These are phyloP conservation scores for Gastrolobium bilobum DNA, from an alignment of 306 rosid species.

Conservation along the genomic window DNA sequence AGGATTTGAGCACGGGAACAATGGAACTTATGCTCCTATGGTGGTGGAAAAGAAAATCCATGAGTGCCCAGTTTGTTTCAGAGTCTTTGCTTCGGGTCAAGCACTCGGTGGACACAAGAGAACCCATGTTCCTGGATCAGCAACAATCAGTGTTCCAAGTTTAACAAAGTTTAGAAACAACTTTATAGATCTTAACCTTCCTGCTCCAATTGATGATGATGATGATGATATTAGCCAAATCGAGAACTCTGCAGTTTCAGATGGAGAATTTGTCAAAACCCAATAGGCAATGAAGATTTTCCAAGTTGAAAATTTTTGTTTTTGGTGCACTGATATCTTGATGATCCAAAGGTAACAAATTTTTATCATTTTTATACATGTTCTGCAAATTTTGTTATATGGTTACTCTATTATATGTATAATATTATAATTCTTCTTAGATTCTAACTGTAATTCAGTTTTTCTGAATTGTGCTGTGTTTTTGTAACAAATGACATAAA, in stretches of 20 bases:
- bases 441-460: constrained; percentile 64
- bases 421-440: constrained; percentile 31
- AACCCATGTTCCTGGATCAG: constrained; percentile 70
- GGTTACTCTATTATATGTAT: constrained; percentile 36
- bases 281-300: neutral
- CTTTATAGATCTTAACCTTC: constrained; percentile 92
- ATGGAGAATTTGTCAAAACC: constrained; percentile 75
- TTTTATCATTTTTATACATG: constrained; percentile 42
- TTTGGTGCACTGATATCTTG: neutral
- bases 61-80: constrained; percentile 86
- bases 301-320: neutral
- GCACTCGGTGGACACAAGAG: constrained; percentile 99
- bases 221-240: constrained; percentile 81
- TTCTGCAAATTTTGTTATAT: constrained; percentile 42
- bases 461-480: constrained; percentile 36
- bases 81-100: constrained; percentile 94
- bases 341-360: constrained; percentile 52
- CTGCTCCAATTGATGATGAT: constrained; percentile 85
- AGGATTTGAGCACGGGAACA: constrained; percentile 45
- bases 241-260: constrained; percentile 86
- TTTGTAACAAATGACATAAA: constrained; percentile 49
- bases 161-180: constrained; percentile 50
- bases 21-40: constrained; percentile 44
- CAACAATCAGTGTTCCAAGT: constrained; percentile 30
- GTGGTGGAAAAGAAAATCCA: constrained; percentile 68